These are phyloP conservation scores for Cladophialophora immunda DNA, from an alignment of 2,329 filamentous ascomycete genomes.

Conservation along the genomic window DNA sequence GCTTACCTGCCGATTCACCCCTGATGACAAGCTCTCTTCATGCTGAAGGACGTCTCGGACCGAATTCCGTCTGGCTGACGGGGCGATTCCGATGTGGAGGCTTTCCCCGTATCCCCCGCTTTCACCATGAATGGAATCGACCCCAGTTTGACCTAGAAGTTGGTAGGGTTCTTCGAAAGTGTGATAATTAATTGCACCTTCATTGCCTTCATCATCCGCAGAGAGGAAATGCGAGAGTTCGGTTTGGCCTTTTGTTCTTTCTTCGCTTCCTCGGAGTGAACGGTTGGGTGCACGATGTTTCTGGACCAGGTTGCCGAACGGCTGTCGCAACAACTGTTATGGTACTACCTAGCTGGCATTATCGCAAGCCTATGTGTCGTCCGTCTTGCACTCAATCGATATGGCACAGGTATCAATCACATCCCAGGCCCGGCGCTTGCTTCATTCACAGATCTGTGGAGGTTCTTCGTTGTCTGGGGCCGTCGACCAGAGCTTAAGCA, in stretches of 20 bases:
- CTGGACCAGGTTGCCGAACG: constrained; percentile 6
- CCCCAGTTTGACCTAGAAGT: background rate
- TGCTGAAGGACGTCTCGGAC: background rate
- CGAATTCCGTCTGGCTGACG: background rate
- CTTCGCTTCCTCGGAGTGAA: background rate
- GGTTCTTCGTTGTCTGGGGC: constrained; percentile 41
- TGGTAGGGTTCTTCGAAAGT: background rate
- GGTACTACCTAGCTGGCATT: constrained; percentile 6
- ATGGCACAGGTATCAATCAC: constrained; percentile 27
- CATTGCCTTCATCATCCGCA: background rate
- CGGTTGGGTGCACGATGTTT: constrained; percentile 5
- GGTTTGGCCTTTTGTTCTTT: background rate
- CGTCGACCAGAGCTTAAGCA: constrained; percentile 40
- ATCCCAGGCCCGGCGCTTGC: constrained; percentile 45
- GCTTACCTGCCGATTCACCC: background rate
- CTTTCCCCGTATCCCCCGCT: background rate
- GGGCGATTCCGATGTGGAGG: constrained; percentile 17
- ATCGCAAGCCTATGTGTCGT: constrained; percentile 1
- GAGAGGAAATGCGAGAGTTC: background rate
- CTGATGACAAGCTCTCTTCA: background rate
- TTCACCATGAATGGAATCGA: background rate
- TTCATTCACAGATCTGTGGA: constrained; percentile 41
- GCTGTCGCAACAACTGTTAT: constrained; percentile 10
- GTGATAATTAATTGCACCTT: background rate
- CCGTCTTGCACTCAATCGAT: constrained; percentile 22